Evolutionary conservation across 2,329 filamentous ascomycete genomes (phyloP), one percentile per base, ranked within the genome.

Genomic region (Didymella lethalis): DNA sequence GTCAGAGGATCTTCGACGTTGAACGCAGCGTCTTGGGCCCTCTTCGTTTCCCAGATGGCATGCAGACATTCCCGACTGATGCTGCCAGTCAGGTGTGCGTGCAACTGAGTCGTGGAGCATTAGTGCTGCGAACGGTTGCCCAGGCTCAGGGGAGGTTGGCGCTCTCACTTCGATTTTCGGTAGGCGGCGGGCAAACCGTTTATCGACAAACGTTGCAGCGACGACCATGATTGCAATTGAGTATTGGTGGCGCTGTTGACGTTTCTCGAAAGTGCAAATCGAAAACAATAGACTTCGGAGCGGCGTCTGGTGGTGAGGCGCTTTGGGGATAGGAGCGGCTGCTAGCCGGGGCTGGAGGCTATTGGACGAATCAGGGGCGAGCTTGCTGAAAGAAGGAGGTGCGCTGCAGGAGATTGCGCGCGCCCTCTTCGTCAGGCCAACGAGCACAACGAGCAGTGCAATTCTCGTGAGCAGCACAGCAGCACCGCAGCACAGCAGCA

Each of bases 71-170:
- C 79, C 31, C 89, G 86, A 71, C 86, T 89, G 74, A 95, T 91
- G 75, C 89, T 92, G 52, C 91, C 91, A 40, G 87, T 91, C 44
- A 95, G 83, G 76, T 95, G 91, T 62, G 91, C 91, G 69, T 95
- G 91, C 52, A 94, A 84, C 88, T 93, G 67, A 66, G 62, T 68
- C 43, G 64, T 41, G 54, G 36, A 52, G 69, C 69, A 70, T 72
- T 67, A 62, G 57, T 55, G 66, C 67, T 66, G 64, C 64, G 63
- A 65, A 67, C 64, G 63, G 65, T 67, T 59, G 72, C 53, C 69
- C 65, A 67, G 60, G 53, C 20, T 44, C 46, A 47, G 54, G 56
- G 59, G 65, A 64, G 60, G 67, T 44, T 61, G 65, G 66, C 41
- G 49, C n/a, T 57, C 48, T 52, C 75, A 77, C 74, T 74, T 82